Evolutionary conservation across 495 filamentous ascomycete genomes (phyloP).

Genomic region (Talaromyces liani): DNA sequence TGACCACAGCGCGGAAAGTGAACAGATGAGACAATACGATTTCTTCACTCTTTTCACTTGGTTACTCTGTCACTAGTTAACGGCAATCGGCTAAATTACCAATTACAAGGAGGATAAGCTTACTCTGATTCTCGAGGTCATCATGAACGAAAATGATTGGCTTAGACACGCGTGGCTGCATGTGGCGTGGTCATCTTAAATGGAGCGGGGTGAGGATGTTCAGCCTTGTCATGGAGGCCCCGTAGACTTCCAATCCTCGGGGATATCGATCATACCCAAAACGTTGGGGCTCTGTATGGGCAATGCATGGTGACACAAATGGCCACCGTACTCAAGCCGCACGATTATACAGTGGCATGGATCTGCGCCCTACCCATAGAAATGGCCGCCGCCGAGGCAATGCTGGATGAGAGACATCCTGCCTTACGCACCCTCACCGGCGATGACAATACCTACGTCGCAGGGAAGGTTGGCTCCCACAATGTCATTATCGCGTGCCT

Average conservation of each 20-base stretch:
- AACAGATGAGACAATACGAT: no score
- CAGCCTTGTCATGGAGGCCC: not conserved
- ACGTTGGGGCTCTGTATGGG: no score
- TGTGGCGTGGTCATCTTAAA: not conserved
- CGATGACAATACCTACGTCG: constrained; percentile 24
- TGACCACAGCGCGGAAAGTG: no score
- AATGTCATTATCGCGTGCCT: constrained; percentile 28
- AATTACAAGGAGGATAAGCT: not conserved
- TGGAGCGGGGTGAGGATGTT: not conserved
- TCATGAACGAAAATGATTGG: not conserved
- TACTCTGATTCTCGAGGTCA: not conserved
- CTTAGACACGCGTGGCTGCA: not conserved
- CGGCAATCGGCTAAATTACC: not conserved
- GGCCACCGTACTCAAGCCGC: not conserved
- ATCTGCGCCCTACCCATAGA: constrained; percentile 28
- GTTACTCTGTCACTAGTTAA: no score
- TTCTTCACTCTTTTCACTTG: no score
- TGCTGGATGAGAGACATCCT: constrained; percentile 24
- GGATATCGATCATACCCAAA: not conserved
- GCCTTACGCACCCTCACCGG: constrained; percentile 7
- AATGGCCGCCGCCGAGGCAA: constrained; percentile 18
- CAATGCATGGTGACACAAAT: not conserved
- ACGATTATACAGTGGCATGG: constrained; percentile 28
- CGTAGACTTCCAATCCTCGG: not conserved
- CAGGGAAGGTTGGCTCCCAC: constrained; percentile 22